Evolutionary conservation across 2,329 filamentous ascomycete species (phyloP).

Genomic region (Penicillium sp.): DNA sequence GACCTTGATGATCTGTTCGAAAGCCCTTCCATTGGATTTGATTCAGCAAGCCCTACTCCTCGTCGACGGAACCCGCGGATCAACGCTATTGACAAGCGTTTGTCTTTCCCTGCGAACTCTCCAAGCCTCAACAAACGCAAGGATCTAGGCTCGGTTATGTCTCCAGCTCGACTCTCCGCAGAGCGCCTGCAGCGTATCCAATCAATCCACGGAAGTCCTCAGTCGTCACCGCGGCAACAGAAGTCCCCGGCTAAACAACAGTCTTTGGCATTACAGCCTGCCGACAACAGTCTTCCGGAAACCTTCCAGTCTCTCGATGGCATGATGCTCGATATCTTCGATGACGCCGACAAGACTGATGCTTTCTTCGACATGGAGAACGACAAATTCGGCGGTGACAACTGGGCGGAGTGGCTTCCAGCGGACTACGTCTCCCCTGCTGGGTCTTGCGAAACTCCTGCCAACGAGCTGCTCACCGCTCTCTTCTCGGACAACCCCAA

Average conservation of each 20-base stretch:
- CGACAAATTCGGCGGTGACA: conserved; percentile 18
- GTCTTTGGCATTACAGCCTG: conserved; percentile 10
- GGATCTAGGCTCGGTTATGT: conserved; percentile 15
- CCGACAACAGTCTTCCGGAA: conserved; percentile 21
- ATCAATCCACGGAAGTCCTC: conserved; percentile 18
- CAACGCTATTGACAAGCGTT: conserved; percentile 30
- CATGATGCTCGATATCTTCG: conserved; percentile 35
- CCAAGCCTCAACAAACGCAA: conserved; percentile 25
- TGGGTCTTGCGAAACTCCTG: conserved; percentile 23
- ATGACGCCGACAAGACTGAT: conserved; percentile 24
- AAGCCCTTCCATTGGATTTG: conserved; percentile 44
- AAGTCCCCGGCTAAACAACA: conserved; percentile 21
- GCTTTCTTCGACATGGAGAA: conserved; percentile 24
- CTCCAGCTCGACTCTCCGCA: conserved; percentile 27
- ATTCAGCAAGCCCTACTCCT: conserved; percentile 47
- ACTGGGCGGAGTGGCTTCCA: conserved; percentile 35
- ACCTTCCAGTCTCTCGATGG: conserved; percentile 28
- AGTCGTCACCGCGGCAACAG: conserved; percentile 16
- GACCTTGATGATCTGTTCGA: conserved; percentile 60
- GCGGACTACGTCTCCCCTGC: conserved; percentile 29
- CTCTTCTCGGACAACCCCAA: conserved; percentile 28
- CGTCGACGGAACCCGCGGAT: conserved; percentile 47
- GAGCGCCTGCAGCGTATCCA: conserved; percentile 31
- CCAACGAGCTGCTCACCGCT: conserved; percentile 29
- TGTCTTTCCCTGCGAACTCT: conserved; percentile 33